Percentiles rank a stretch among this genome's conserved stretches.
These are phyloP conservation scores for Bonnemaisonia californica DNA, from an alignment of 31 red algal genomes.

Conservation along the genomic window DNA sequence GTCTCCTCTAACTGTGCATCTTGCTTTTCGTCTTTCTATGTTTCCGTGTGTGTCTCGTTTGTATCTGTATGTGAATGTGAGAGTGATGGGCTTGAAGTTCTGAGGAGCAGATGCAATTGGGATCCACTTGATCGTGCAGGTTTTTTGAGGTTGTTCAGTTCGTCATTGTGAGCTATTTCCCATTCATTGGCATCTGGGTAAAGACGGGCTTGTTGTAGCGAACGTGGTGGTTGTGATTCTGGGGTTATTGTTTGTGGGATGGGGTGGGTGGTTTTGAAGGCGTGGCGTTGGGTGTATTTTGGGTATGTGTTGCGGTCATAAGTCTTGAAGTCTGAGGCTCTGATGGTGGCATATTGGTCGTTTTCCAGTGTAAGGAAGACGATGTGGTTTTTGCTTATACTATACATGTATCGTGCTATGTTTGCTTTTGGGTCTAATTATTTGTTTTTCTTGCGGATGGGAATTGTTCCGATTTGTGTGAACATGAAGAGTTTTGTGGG, in stretches of 20 bases:
- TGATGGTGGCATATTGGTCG: conserved; percentile 11
- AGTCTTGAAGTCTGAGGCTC: conserved; percentile 27
- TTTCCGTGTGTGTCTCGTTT: not conserved
- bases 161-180: conserved; percentile 20
- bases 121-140: conserved; percentile 12
- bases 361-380: not conserved
- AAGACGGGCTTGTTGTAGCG: not conserved
- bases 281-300: too few species aligned
- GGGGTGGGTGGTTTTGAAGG: too few species aligned
- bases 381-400: conserved; percentile 4
- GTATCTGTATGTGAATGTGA: conserved; percentile 27
- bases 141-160: conserved; percentile 3
- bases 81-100: not conserved
- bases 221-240: conserved; percentile 7
- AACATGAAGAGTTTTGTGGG: conserved; percentile 3
- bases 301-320: too few species aligned
- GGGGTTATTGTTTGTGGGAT: too few species aligned
- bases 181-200: conserved; percentile 22
- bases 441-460: conserved; percentile 26
- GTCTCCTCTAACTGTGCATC: conserved; percentile 33
- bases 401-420: conserved; percentile 6
- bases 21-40: conserved; percentile 7
- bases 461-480: conserved; percentile 8
- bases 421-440: not conserved
- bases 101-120: not conserved